Percentiles rank a stretch among this genome's conserved stretches.
These are phyloP conservation scores for Tolypocladium cylindrosporum DNA, from an alignment of 2,329 filamentous ascomycete species.

Conservation along the genomic window DNA sequence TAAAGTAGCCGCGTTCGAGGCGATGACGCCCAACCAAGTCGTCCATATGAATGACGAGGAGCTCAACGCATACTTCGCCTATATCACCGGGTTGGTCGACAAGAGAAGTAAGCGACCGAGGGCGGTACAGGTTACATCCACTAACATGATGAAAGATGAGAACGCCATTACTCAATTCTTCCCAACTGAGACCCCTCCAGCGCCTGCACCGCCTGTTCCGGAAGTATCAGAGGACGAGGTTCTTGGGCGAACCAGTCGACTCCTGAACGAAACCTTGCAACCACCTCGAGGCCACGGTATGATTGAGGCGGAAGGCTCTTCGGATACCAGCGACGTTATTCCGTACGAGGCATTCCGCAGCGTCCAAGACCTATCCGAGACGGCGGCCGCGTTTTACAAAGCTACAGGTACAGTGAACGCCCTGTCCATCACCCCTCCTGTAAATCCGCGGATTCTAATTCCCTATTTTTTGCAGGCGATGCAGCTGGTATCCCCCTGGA, in stretches of 20 bases:
- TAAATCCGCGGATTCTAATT: neutral
- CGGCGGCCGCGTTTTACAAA: slow-evolving; percentile 20
- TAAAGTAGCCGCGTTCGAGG: slow-evolving; percentile 29
- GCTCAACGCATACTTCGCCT: slow-evolving; percentile 55
- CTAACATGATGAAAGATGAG: slow-evolving; percentile 10
- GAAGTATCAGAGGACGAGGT: slow-evolving; percentile 16
- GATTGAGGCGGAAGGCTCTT: neutral
- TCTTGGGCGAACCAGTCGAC: slow-evolving; percentile 9
- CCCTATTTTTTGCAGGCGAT: slow-evolving; percentile 11
- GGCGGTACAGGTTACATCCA: neutral
- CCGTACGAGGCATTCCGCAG: slow-evolving; percentile 21
- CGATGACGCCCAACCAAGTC: slow-evolving; percentile 52
- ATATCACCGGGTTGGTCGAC: slow-evolving; percentile 21
- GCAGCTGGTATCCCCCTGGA: slow-evolving; percentile 23
- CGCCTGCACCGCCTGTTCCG: slow-evolving; percentile 5
- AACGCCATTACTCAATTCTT: slow-evolving; percentile 24
- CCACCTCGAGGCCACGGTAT: neutral
- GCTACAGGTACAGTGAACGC: slow-evolving; percentile 15
- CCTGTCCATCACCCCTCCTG: neutral
- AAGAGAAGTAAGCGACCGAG: slow-evolving; percentile 17
- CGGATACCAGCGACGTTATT: neutral
- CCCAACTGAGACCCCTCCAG: slow-evolving; percentile 15
- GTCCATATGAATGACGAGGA: slow-evolving; percentile 49
- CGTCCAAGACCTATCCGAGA: slow-evolving; percentile 19
- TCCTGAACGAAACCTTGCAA: slow-evolving; percentile 11